These are phyloP conservation scores for Lactifluus volemus DNA, from an alignment of 768 basidiomycete genomes.

Conservation along the genomic window DNA sequence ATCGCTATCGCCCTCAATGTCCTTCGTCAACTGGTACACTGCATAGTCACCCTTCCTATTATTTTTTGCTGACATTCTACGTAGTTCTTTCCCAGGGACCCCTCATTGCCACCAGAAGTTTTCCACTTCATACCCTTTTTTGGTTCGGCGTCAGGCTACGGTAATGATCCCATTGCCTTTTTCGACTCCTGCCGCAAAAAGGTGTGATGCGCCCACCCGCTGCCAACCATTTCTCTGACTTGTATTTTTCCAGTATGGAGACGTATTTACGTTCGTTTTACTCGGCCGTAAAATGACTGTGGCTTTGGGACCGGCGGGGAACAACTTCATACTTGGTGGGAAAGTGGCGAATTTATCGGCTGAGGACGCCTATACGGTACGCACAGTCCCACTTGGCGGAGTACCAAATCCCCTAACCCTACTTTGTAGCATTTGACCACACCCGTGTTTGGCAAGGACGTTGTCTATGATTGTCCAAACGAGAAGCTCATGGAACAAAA, in stretches of 20 bases:
- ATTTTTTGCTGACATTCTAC: constrained; percentile 2
- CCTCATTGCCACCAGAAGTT: constrained; percentile 76
- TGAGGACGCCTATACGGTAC: constrained; percentile 94
- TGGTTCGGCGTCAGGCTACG: constrained; percentile 84
- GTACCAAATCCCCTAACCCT: not conserved
- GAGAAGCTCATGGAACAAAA: constrained; percentile 98
- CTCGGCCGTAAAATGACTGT: constrained; percentile 88
- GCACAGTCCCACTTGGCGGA: constrained; percentile 1
- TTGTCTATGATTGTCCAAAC: constrained; percentile 96
- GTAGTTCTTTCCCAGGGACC: constrained; percentile 59
- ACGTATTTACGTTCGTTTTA: constrained; percentile 94
- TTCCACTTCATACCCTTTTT: constrained; percentile 90
- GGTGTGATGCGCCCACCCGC: constrained; percentile 33
- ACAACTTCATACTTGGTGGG: constrained; percentile 90
- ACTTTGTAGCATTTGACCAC: constrained; percentile 70
- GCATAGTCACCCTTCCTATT: not conserved
- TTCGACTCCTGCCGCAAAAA: constrained; percentile 71
- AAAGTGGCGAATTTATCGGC: constrained; percentile 89
- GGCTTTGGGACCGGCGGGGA: constrained; percentile 83
- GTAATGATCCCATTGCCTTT: constrained; percentile 88
- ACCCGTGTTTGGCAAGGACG: constrained; percentile 94
- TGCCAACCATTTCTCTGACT: not conserved
- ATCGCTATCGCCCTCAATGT: constrained; percentile 65
- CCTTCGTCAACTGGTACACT: constrained; percentile 65
- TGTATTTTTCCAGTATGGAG: constrained; percentile 59